Percentiles rank a stretch among this genome's conserved stretches.
phyloP scores from a whole-genome alignment of 441 rosid species.

The Capsella rubella region DNA sequence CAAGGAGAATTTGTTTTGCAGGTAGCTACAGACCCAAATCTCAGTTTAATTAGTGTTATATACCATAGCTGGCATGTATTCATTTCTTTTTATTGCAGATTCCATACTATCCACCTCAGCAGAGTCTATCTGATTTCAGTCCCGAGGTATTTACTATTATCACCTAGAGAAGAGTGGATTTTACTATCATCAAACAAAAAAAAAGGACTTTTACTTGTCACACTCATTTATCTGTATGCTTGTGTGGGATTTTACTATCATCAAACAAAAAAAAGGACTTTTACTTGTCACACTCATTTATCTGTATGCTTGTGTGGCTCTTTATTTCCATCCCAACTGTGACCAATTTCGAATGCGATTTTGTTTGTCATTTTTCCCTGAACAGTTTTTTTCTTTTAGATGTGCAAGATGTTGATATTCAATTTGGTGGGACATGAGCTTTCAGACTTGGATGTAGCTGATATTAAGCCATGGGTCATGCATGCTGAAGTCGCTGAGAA shows the following conservation, averaged over 20 bases:
- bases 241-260: not conserved
- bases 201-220: not conserved
- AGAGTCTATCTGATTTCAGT: slow-evolving; percentile 75
- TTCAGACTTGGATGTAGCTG: slow-evolving; percentile 76
- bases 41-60: not conserved
- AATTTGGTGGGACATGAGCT: slow-evolving; percentile 88
- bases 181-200: no score
- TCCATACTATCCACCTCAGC: slow-evolving; percentile 97
- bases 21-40: slow-evolving; percentile 50
- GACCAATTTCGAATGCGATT: not conserved
- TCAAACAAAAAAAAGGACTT: not conserved
- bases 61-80: slow-evolving; percentile 3
- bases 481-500: slow-evolving; percentile 97
- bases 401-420: slow-evolving; percentile 79
- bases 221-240: not conserved
- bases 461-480: slow-evolving; percentile 97
- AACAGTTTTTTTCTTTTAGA: slow-evolving; percentile 67
- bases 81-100: slow-evolving; percentile 52
- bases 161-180: not conserved
- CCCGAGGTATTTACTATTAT: slow-evolving; percentile 59
- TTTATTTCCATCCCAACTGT: slow-evolving; percentile 7
- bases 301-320: not conserved
- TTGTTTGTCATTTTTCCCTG: slow-evolving; percentile 43
- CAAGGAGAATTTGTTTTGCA: slow-evolving; percentile 94
- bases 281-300: not conserved